Percentiles rank a stretch among this genome's conserved stretches.
Conservation (phyloP, 192 early-diverging fungal genomes). For the Backusella australiensis region DNA sequence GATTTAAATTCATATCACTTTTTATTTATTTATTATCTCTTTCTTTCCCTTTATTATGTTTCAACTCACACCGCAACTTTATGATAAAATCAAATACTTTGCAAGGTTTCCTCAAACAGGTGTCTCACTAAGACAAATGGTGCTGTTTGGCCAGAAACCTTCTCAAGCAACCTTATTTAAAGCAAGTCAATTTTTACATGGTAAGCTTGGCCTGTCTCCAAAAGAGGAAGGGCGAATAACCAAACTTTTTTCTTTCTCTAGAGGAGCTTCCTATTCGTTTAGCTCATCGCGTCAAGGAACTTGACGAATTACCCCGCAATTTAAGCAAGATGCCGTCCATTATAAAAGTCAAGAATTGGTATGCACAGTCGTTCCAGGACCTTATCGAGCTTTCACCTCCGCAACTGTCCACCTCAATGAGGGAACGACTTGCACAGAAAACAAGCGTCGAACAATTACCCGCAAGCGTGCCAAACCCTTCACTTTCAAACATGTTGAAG, state of each 20-base stretch:
- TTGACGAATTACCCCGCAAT: conserved; percentile 84
- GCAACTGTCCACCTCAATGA: conserved; percentile 7
- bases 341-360: conserved; percentile 91
- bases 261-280: conserved; percentile 93
- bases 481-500: conserved; percentile 15
- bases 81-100: conserved; percentile 75
- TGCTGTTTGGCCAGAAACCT: conserved; percentile 85
- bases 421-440: conserved; percentile 22
- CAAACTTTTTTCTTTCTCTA: neutral
- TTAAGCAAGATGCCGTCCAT: conserved; percentile 91
- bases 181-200: conserved; percentile 75
- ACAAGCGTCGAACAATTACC: conserved; percentile 32
- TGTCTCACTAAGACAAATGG: conserved; percentile 93
- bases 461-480: conserved; percentile 44
- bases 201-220: conserved; percentile 9
- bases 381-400: conserved; percentile 7
- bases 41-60: conserved; percentile 27
- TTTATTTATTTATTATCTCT: no score
- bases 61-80: conserved; percentile 57
- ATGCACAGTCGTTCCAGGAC: conserved; percentile 82
- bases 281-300: conserved; percentile 92
- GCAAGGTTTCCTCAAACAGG: conserved; percentile 87
- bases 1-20: neutral
- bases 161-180: conserved; percentile 71
- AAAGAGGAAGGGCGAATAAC: neutral